Evolutionary conservation across 139 green algal genomes (phyloP).

Genomic region (Eudorina sp.): DNA sequence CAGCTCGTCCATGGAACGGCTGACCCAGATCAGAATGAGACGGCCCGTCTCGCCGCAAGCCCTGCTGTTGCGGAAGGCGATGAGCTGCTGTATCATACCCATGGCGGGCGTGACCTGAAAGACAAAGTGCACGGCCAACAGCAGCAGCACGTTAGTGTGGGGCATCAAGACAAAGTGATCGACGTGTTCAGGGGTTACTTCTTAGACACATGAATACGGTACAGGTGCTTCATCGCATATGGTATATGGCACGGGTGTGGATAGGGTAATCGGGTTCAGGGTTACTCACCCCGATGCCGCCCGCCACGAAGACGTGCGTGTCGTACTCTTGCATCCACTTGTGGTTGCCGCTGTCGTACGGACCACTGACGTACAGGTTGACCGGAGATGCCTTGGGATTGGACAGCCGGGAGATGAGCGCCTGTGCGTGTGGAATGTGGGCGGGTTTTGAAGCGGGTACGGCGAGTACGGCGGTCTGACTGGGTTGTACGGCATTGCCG

Average conservation of each 20-base stretch:
- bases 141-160: no score
- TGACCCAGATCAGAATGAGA: neutral
- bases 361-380: slow-evolving; percentile 27
- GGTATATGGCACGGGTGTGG: neutral
- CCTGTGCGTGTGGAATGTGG: neutral
- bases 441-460: no score
- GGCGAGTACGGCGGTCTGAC: no score
- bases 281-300: slow-evolving; percentile 33
- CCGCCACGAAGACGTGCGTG: slow-evolving; percentile 15
- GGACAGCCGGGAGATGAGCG: neutral
- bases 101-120: slow-evolving; percentile 14
- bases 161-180: neutral
- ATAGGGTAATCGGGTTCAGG: neutral
- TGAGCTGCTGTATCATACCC: slow-evolving; percentile 33
- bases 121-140: neutral
- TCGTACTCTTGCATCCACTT: neutral
- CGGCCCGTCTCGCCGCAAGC: neutral
- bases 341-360: slow-evolving; percentile 18
- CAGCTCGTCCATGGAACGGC: slow-evolving; percentile 28
- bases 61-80: neutral
- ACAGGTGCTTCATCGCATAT: neutral
- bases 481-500: no score
- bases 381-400: neutral
- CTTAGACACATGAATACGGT: no score
- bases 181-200: neutral